Conservation (phyloP, 768 basidiomycete species). For the Neoboletus brunneissimus region DNA sequence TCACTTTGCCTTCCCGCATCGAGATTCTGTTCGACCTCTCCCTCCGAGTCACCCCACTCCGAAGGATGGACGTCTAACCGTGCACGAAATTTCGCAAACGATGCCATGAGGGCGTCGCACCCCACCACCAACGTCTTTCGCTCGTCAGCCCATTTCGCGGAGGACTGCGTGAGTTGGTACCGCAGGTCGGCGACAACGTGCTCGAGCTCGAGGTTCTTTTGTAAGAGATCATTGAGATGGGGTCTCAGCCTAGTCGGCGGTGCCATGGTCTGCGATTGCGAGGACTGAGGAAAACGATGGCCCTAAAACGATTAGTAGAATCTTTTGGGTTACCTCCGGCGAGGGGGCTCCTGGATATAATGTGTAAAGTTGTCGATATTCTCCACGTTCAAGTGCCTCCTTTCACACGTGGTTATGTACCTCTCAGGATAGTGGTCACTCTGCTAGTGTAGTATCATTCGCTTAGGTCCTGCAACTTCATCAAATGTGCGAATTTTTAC, state of each 20-base stretch:
- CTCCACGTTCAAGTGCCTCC: background rate
- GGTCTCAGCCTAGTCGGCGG: constrained; percentile 26
- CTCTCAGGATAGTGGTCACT: background rate
- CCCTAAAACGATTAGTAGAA: background rate
- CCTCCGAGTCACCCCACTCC: constrained; percentile 24
- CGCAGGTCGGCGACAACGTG: constrained; percentile 27
- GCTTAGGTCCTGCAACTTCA: background rate
- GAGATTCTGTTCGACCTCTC: constrained; percentile 25
- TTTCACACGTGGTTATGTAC: constrained; percentile 19
- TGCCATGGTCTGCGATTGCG: constrained; percentile 16
- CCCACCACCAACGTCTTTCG: constrained; percentile 22
- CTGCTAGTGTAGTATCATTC: background rate
- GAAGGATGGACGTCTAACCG: constrained; percentile 20
- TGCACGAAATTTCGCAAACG: constrained; percentile 31
- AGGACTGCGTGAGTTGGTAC: constrained; percentile 28
- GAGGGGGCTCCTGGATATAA: background rate
- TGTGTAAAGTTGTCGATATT: background rate
- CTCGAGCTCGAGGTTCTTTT: constrained; percentile 30
- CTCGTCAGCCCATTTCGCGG: constrained; percentile 30
- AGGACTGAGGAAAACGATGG: background rate
- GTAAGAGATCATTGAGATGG: constrained; percentile 27
- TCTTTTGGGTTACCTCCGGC: background rate
- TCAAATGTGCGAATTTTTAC: background rate
- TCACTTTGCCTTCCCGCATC: constrained; percentile 15
- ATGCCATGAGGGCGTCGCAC: constrained; percentile 30